Conservation (phyloP, 768 basidiomycete genomes). For the Boletus subcaerulescens region DNA sequence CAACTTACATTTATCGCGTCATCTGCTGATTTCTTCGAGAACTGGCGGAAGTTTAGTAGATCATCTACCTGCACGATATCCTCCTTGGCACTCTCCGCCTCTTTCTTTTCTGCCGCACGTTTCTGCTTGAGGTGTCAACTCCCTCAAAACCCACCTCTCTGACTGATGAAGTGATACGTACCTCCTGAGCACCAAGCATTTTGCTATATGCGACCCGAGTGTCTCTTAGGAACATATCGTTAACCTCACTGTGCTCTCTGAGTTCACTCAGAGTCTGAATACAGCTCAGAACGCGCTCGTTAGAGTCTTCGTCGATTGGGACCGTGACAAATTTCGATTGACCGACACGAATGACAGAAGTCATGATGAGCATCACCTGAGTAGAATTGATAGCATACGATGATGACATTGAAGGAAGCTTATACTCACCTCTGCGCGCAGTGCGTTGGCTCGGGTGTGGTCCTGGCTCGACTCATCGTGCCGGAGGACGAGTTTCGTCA, state of each 20-base stretch:
- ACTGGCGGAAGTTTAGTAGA: constrained; percentile 86
- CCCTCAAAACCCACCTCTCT: background rate
- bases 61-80: constrained; percentile 90
- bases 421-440: constrained; percentile 75
- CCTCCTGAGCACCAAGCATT: constrained; percentile 96
- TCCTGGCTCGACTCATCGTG: constrained; percentile 53
- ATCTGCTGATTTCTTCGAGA: constrained; percentile 86
- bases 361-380: constrained; percentile 97
- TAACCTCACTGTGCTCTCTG: constrained; percentile 50
- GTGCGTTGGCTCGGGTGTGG: constrained; percentile 56
- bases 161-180: constrained; percentile 26
- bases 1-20: constrained; percentile 69
- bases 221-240: constrained; percentile 77
- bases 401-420: background rate
- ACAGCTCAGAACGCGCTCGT: constrained; percentile 94
- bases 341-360: constrained; percentile 93
- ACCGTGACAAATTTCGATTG: constrained; percentile 93
- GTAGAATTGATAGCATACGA: background rate
- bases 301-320: constrained; percentile 98
- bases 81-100: constrained; percentile 65
- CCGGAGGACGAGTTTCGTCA: constrained; percentile 90
- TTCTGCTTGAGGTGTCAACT: constrained; percentile 46
- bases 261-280: constrained; percentile 90
- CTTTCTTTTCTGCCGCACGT: constrained; percentile 88
- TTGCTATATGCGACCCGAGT: constrained; percentile 90